These are phyloP conservation scores for Kluyveromyces sp. DNA, from an alignment of 1,139 yeast genomes.

Conservation along the genomic window DNA sequence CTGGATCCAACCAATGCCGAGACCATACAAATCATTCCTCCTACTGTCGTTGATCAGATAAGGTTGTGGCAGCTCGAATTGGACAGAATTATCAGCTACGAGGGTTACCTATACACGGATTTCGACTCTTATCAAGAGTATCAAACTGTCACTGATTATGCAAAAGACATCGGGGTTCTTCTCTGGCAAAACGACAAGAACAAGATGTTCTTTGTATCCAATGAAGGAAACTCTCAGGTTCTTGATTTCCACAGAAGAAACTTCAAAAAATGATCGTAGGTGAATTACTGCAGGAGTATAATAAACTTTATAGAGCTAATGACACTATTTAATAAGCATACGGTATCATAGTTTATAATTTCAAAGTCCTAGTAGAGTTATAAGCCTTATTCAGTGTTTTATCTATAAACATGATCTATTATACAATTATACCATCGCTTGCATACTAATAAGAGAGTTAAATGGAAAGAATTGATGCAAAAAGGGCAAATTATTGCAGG, in stretches of 20 bases:
- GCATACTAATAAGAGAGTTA: conserved; percentile 5
- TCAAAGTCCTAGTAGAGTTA: not conserved
- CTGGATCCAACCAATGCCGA: conserved; percentile 51
- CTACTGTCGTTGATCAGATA: conserved; percentile 93
- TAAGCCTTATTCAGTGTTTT: conserved; percentile 16
- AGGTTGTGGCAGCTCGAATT: conserved; percentile 92
- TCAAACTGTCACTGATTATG: conserved; percentile 65
- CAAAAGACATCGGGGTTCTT: conserved; percentile 84
- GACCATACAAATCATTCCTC: conserved; percentile 69
- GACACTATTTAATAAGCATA: not conserved
- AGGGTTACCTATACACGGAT: conserved; percentile 84
- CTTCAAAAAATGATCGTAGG: conserved; percentile 21
- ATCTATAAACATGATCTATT: conserved; percentile 16
- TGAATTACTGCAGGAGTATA: not conserved
- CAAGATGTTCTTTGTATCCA: conserved; percentile 66
- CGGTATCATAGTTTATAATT: not conserved
- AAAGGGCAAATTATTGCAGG: not conserved
- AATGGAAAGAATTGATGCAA: conserved; percentile 2
- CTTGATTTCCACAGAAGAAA: conserved; percentile 74
- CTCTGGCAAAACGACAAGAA: conserved; percentile 74
- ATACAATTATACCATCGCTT: conserved; percentile 16
- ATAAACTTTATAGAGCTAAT: not conserved
- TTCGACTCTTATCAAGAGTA: conserved; percentile 74
- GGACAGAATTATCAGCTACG: conserved; percentile 83
- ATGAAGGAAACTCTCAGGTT: conserved; percentile 83